Base-by-base conservation (phyloP, 371 early-diverging fungal genomes). In the Mortierella sp. region DNA sequence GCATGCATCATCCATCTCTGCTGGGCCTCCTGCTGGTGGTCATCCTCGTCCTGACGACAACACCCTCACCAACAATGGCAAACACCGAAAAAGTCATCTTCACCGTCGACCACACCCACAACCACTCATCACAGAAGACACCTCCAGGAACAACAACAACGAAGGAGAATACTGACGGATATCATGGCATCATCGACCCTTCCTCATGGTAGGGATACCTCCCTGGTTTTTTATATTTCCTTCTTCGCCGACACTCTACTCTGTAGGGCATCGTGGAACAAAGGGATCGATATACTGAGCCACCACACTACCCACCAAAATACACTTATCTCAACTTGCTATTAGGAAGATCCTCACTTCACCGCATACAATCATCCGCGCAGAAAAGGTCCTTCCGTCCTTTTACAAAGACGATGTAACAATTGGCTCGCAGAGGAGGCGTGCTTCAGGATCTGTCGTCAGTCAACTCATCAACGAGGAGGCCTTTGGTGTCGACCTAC, bases 41-140 rank as follows among this genome's bases (percentile, higher is more conserved):
- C 13, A 16, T 47, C 13, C 39, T 55, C 13, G 34, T 29, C 34
- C 26, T 53, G 53, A 29, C 58, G 16, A 16, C 16, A n/a, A n/a
- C 48, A 0, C 61, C 63, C 1, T 19, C 47, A 0, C 40, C 61
- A 48, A 37, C 68, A n/a, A 45, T 48, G 22, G 80, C 80, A 37
- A 80, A 80, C 70, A 80, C 80, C 0, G 80, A 80, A 67, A 81
- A 77, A n/a, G 74, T 74, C 47, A 74, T 77, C 45, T 81, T 81
- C 44, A 74, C 81, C 9, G 81, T 61, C 53, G 50, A 40, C 0
- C 65, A 71, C 69, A 31, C 39, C n/a, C 22, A 40, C 13, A 44
- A 31, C 40, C n/a, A 41, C 2, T 34, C 63, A 14, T 14, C 68
- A 13, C 29, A 1, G 1, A 19, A 39, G 9, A 26, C 44, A 34